Conservation (phyloP, 2,329 filamentous ascomycete species). For the Cadophora sp. region DNA sequence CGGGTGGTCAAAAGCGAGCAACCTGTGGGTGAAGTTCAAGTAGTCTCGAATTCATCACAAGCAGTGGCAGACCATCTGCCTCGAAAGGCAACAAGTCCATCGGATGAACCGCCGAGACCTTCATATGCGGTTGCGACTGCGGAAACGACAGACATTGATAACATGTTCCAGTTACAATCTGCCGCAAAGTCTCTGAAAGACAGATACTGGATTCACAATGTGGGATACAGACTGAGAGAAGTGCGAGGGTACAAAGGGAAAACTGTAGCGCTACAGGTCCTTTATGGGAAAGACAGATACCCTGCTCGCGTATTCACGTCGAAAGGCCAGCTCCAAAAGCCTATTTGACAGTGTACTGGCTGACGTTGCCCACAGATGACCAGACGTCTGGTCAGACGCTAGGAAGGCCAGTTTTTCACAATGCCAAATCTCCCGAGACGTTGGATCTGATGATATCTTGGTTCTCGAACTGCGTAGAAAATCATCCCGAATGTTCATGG, state of each 20-base stretch:
- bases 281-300: background rate
- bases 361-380: background rate
- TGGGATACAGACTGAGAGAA: background rate
- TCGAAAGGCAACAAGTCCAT: too few relatives aligned
- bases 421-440: background rate
- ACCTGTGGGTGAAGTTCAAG: too few relatives aligned
- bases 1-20: too few relatives aligned
- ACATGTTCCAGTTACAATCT: background rate
- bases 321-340: background rate
- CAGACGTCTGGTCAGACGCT: background rate
- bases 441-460: background rate
- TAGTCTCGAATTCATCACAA: too few relatives aligned
- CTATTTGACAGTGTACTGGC: too few relatives aligned
- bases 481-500: conserved; percentile 11
- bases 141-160: background rate
- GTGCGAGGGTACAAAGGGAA: background rate
- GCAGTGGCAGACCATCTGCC: too few relatives aligned
- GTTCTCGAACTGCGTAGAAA: background rate
- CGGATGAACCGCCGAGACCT: background rate
- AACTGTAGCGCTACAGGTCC: background rate
- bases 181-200: background rate
- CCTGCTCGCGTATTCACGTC: conserved; percentile 5
- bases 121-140: background rate
- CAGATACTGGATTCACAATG: background rate
- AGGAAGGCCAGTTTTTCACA: background rate